Base-by-base conservation (phyloP, 2,329 filamentous ascomycete genomes). In the Pyricularia grisea region DNA sequence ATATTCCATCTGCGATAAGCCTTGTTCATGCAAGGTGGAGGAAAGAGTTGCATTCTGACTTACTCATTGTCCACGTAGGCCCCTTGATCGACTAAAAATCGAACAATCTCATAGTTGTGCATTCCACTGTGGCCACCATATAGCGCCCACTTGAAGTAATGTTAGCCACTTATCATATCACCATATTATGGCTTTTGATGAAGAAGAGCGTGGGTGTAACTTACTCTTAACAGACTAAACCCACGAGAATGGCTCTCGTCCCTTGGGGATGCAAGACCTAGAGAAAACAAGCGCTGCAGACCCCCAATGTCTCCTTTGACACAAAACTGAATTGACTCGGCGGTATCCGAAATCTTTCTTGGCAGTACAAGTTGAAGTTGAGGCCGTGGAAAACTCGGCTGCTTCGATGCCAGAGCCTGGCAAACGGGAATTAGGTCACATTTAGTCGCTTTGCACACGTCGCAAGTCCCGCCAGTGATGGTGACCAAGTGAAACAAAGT, bases 41-140 rank as follows among this genome's bases (percentile, higher is more conserved):
- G n/a, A 17, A 17, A 17, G n/a, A 65, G 63, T 17, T n/a, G 27
- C n/a, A 17, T 23, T 65, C 63, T 65, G 17, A 60, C 55, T 60
- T 60, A 60, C 55, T 60, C 55, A 20, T 60, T 25, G 23, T 60
- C 55, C 55, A 60, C 55, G 55, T 60, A 25, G 17, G 63, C 63
- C 28, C 63, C 63, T 17, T 23, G n/a, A 17, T 17, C 28, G n/a
- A 65, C 28, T 17, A 65, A 30, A 28, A 65, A 65, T 28, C 28
- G n/a, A 27, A 23, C n/a, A 30, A 27, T 65, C 28, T 65, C 63
- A 65, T 65, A 65, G n/a, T 65, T n/a, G n/a, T 65, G 63, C 63
- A 60, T 60, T 60, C 30, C 30, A 30, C 30, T 30, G 30, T 30
- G 30, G 30, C 55, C 55, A 25, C 63, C 63, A 65, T 65, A 65